Base-by-base conservation (phyloP, 371 early-diverging fungal genomes). In the Smittium culicis region DNA sequence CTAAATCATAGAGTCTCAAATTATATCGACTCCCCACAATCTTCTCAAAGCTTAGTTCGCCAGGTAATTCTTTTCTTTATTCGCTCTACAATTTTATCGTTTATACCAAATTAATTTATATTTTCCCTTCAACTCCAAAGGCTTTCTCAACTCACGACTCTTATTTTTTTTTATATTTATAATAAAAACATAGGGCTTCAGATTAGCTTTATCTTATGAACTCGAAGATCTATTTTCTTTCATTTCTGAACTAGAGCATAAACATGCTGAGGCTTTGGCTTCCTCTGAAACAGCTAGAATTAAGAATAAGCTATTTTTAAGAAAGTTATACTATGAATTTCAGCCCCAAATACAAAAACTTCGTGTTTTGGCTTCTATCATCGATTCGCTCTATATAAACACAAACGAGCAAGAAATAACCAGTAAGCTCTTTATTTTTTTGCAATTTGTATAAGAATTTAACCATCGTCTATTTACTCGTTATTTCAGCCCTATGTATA, bases 291-390 rank as follows among this genome's bases (percentile, higher is more conserved):
- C 85, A 27, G 80, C 82, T 1, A 73, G 73, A 56, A 71, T 73
- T 68, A 61, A 77, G n/a, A 63, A 71, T 1, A 80, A 77, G 0
- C 73, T 94, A 62, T 85, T 94, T 0, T 69, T 97, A 55, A 87
- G 89, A 59, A 81, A 93, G 33, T 74, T 97, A n/a, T 68, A 84
- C n/a, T 84, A 90, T 3, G 95, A 94, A 95, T 89, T 88, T 0
- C 79, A 82, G 33, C 90, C 91, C 35, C 86, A 90, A 28, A 70
- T 87, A 25, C 83, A 87, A 60, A 82, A 86, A 61, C 76, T 97
- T 32, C 79, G 84, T 35, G 71, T 91, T 61, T 85, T 90, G 84
- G 78, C 79, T 35, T 79, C 81, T 0, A 68, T 91, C 25, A 84
- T 88, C 20, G 83, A 84, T 65, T n/a, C 63, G 17, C n/a, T 63